Conservation (phyloP, 164 flowering plant species). For the Tetrastigma voinierianum region DNA sequence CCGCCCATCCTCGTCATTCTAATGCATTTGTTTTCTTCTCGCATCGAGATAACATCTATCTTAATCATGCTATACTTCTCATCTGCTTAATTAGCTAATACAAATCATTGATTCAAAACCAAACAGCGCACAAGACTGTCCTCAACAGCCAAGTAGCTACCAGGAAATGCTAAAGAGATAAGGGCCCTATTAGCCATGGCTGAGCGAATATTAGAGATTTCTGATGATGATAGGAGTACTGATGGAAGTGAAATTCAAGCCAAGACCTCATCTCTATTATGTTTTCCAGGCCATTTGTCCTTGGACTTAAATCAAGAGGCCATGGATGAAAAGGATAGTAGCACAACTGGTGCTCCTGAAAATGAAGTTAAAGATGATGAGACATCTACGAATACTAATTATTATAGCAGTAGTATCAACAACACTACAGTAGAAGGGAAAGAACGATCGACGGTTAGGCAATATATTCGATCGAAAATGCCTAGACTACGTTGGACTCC, state of each 20-base stretch:
- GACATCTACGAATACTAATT: neutral
- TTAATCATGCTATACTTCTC: no score
- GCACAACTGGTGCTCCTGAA: neutral
- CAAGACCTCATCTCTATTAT: neutral
- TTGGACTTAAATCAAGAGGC: slow-evolving; percentile 17
- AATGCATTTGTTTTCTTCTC: no score
- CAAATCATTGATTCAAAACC: no score
- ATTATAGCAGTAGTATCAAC: slow-evolving; percentile 1
- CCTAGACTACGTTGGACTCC: slow-evolving; percentile 49
- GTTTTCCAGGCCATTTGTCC: slow-evolving; percentile 1
- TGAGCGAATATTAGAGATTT: slow-evolving; percentile 12
- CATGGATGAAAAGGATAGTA: slow-evolving; percentile 6
- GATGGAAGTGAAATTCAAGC: slow-evolving; percentile 5
- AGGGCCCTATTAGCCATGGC: neutral
- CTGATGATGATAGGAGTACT: slow-evolving; percentile 12
- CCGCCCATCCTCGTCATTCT: no score
- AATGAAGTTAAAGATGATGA: neutral
- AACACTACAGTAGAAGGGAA: slow-evolving; percentile 1
- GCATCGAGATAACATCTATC: no score
- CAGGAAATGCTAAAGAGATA: neutral
- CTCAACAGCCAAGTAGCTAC: neutral
- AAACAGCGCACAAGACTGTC: neutral
- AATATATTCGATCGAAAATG: slow-evolving; percentile 37
- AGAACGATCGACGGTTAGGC: slow-evolving; percentile 22
- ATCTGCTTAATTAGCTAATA: no score